Evolutionary conservation across 768 basidiomycete species (phyloP), one percentile per base, ranked within the genome.

Genomic region (Amanita molliuscula): DNA sequence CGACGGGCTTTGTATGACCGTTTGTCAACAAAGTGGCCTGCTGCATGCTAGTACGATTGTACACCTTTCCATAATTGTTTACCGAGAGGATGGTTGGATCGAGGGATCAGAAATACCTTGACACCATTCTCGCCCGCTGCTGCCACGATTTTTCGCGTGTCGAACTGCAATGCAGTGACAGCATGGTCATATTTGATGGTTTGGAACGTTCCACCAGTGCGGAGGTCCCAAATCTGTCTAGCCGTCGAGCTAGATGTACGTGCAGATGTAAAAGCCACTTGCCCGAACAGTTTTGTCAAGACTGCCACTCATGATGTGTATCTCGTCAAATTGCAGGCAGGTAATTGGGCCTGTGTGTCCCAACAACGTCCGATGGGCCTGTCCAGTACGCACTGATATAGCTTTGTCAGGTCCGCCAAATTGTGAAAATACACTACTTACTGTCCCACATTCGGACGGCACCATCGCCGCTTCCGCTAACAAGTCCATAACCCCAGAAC

Each of bases 391-490:
- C 93, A 97, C 93, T 95, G 57, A 0, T 51, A 41, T 15, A 31
- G 31, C 18, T 48, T 47, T 13, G 40, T 41, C 48, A 33, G 49
- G 34, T 21, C 25, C 41, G 31, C 4, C 28, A 29, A 13, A 47
- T 29, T 33, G 43, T 26, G 29, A 20, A 50, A 43, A 21, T 37
- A 7, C n/a, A 6, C 25, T 18, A 80, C 91, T 76, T 61, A 95
- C 93, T 97, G 62, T 99, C 96, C 96, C 96, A 99, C 94, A 99
- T 97, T 55, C 96, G 70, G 26, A 98, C 94, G 2, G 88, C 95
- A 33, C 95, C 93, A 63, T 99, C 96, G 1, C 92, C 94, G 58
- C 92, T 96, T 1, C 94, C 96, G 57, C 92, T 96, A 4, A 97
- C 92, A 31, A 99, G 76, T 1, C 92, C 96, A 62, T 96, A 95